phyloP scores from a whole-genome alignment of 2,329 filamentous ascomycete species.

The Cadophora gregata region DNA sequence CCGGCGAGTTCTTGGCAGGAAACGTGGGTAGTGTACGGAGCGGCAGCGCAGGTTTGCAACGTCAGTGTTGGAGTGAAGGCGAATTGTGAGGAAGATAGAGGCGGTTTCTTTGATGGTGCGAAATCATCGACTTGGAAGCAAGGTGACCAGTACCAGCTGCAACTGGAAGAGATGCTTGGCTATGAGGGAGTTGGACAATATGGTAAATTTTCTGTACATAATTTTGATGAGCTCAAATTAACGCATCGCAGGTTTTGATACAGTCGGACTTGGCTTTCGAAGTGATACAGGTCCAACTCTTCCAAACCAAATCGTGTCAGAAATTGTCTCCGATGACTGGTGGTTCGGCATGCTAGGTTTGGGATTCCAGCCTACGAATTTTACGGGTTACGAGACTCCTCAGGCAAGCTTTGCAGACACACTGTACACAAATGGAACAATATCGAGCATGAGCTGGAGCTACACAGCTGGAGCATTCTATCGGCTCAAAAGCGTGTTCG shows the following conservation, averaged over 20 bases:
- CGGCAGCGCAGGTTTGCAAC: constrained; percentile 61
- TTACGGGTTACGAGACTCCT: constrained; percentile 45
- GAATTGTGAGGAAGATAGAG: constrained; percentile 47
- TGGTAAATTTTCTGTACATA: constrained; percentile 24
- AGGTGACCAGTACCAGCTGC: constrained; percentile 45
- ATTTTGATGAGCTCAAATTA: neutral
- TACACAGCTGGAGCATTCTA: constrained; percentile 51
- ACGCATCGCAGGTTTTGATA: constrained; percentile 36
- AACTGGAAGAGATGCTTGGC: constrained; percentile 48
- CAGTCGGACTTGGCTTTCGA: constrained; percentile 35
- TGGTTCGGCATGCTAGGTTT: constrained; percentile 48
- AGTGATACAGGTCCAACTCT: constrained; percentile 32
- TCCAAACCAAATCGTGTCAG: constrained; percentile 34
- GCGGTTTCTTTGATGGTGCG: constrained; percentile 46
- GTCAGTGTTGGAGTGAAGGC: constrained; percentile 46
- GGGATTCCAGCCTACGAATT: constrained; percentile 50
- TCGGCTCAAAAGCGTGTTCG: constrained; percentile 45
- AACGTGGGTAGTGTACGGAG: constrained; percentile 67
- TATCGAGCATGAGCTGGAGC: constrained; percentile 50
- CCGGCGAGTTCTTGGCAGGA: constrained; percentile 49
- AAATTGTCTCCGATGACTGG: constrained; percentile 30
- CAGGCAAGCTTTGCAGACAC: constrained; percentile 47
- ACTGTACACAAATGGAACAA: constrained; percentile 45
- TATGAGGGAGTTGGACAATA: constrained; percentile 42
- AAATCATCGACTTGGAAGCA: constrained; percentile 46